Base-by-base conservation (phyloP, 148 eudicot species). In the Camellia lanceoleosa region DNA sequence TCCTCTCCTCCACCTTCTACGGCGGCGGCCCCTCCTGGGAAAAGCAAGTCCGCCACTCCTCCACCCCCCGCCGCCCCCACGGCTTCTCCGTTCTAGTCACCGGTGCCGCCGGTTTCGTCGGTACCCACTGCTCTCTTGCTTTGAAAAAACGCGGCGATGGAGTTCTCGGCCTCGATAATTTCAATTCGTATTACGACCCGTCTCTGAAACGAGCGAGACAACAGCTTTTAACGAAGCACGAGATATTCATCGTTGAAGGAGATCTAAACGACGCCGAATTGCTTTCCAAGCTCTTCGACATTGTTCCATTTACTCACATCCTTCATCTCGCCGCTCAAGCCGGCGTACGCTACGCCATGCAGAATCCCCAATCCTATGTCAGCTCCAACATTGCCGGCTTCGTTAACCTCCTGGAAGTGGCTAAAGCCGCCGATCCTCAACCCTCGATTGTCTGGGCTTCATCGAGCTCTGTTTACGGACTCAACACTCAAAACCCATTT, bases 401-500 rank as follows among this genome's bases (percentile, higher is more conserved):
- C 4, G 75, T 71, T 49, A 20, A 20, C 23, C 75, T 71, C 7
- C 75, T 71, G 5, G 75, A 71, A 23, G 60, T 20, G 0, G 7
- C 18, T 9, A 20, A 20, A 6, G 20, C 75, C 41, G 75, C 75
- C 1, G 7, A 71, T 13, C 74, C 74, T 5, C 74, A 70, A 9
- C 74, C 74, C 7, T 49, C 74, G n/a, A 18, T 70, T 2, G 75
- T 71, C 0, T 71, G 75, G 75, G 75, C 75, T 42, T 71, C 75
- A 0, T 71, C 75, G 4, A 71, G 75, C 16, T 71, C 75, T 0
- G 75, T 71, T 5, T 71, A 71, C 43, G 75, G 75, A 43, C 16
- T 71, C 1, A 71, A 71, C 7, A 20, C 41, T 16, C 44, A 71
- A 3, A 49, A 42, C 1, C 75, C 75, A 5, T 71, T 71, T 5